Evolutionary conservation across 345 rosid species (phyloP).

Genomic region (Leavenworthia alabamica): DNA sequence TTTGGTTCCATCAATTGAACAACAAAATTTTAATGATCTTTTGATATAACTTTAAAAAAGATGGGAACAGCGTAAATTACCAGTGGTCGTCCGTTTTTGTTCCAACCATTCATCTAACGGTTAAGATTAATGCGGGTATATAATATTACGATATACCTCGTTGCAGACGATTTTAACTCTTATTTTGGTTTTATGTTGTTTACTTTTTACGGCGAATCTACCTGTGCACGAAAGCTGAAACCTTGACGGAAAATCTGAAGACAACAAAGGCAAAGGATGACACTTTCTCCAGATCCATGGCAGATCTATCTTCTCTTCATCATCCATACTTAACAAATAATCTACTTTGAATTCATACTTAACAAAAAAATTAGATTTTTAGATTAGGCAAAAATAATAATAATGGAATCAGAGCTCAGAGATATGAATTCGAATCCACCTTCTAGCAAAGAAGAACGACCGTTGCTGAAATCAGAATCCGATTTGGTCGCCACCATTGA

Average conservation of each 20-base stretch:
- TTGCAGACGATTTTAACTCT: neutral
- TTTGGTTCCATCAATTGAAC: neutral
- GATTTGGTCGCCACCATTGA: slow-evolving; percentile 32
- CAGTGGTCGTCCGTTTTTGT: neutral
- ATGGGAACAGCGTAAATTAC: no score
- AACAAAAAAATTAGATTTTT: slow-evolving; percentile 4
- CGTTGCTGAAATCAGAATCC: slow-evolving; percentile 62
- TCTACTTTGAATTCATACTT: slow-evolving; percentile 5
- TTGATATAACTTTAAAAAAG: no score
- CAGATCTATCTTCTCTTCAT: neutral
- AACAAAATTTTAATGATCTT: no score
- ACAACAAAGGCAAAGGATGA: slow-evolving; percentile 19
- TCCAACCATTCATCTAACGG: slow-evolving; percentile 15
- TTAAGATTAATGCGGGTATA: neutral
- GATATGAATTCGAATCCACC: slow-evolving; percentile 39
- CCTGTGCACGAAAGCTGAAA: slow-evolving; percentile 27
- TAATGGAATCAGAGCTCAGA: slow-evolving; percentile 69
- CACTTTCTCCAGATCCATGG: slow-evolving; percentile 24
- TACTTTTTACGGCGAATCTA: slow-evolving; percentile 31
- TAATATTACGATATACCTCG: neutral
- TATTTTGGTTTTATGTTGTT: neutral
- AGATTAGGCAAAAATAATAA: neutral
- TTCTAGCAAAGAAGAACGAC: slow-evolving; percentile 61
- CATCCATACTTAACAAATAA: neutral
- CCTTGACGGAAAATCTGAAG: slow-evolving; percentile 22